Evolutionary conservation across 1,284 basidiomycete species (phyloP), one percentile per base, ranked within the genome.

Genomic region (Apiotrichum montevideense): DNA sequence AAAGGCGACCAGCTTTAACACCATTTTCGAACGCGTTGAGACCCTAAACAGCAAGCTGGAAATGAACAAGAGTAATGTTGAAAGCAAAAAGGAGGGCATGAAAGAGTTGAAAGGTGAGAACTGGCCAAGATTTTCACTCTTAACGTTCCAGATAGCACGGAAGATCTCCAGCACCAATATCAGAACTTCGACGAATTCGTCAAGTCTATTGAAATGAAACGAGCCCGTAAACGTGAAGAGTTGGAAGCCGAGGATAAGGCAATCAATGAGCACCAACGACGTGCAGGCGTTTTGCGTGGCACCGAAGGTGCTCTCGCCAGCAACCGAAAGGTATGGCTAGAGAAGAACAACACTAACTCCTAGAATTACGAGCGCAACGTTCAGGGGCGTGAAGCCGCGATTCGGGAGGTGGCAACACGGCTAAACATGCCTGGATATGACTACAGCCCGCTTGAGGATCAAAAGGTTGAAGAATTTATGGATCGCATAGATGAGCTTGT

Each of bases 291-390:
- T 37, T 59, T 73, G 7, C 63, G 63, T 14, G 65, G 61, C 45
- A 63, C 65, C 11, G 73, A 73, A 53, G 52, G 66, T 33, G 66
- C 57, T 39, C 61, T 73, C 8, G 63, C 64, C n/a, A 66, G 62
- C 45, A 63, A 64, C 11, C 72, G 70, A 42, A 72, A 72, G 70
- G 64, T 9, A 64, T 75, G 51, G 41, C 68, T 71, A 71, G 59
- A 68, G 69, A 47, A 73, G 62, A 63, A 72, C 37, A 65, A 74
- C 61, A n/a, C 48, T 58, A 10, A 49, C 49, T 35, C 32, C 5
- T 61, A 94, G 89, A 82, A 83, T 7, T 88, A 95, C 73, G 83
- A 87, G 58, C 78, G 82, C 52, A 86, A 87, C n/a, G 76, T 93
- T 37, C 70, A 74, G 2, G 85, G 86, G 9, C 84, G 93, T 32